Evolutionary conservation across 116 monocot genomes (phyloP), one percentile per base, ranked within the genome.

Genomic region (Trichopus zeylanicus): DNA sequence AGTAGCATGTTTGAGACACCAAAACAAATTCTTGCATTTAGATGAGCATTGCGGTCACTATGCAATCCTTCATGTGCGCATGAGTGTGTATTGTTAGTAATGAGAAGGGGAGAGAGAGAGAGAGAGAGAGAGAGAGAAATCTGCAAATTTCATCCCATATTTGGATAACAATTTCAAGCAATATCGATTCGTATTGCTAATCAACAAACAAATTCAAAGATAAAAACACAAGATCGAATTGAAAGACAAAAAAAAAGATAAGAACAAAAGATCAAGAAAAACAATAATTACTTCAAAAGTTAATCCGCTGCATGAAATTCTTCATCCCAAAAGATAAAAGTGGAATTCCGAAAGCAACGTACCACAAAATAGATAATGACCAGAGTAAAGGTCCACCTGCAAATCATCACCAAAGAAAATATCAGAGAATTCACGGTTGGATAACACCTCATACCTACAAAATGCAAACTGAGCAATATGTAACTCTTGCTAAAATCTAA

Each of bases 381-480:
- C 29, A 82, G 26, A 19, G 71, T 34, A 35, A 77, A 73, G 7
- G 82, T 77, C 82, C 82, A 82, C 73, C 82, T 82, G 65, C 68
- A 72, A 7, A 69, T 30, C 31, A 75, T 51, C n/a, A n/a, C n/a
- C 22, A 48, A 1, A 51, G 54, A 46, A 21, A 53, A 58, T 3
- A 10, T 18, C 24, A 54, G 5, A 57, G 49, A 65, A 31, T 16
- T 13, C 29, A 12, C 15, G 6, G 15, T n/a, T n/a, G n/a, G n/a
- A n/a, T 18, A 55, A 30, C 42, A 59, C 37, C 25, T 11, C 24
- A 59, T 24, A 29, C 18, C 16, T 29, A 55, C 12, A 29, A 23
- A 53, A 4, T 8, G 26, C 20, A 26, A 23, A 53, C 24, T 12
- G 26, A 24, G 10, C 25, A 25, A 11, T 24, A 4, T 25, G 22